Evolutionary conservation across 805 yeast genomes (phyloP), one percentile per base, ranked within the genome.

Genomic region (Kodamaea lidongshanica): DNA sequence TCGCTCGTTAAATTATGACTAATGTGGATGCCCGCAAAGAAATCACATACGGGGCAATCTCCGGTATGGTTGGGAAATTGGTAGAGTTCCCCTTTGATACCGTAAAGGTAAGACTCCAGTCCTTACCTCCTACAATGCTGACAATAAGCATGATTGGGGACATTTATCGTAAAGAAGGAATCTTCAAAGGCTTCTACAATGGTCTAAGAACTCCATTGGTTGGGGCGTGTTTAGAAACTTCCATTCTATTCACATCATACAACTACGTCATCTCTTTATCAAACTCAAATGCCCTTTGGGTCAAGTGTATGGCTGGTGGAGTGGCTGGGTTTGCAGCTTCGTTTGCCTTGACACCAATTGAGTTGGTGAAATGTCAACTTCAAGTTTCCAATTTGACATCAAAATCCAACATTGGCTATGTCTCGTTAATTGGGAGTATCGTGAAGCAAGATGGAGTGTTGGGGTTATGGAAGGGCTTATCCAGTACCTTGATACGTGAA

Each of bases 1-100:
- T n/a, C n/a, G n/a, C n/a, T n/a, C n/a, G n/a, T n/a, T n/a, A n/a
- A n/a, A n/a, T n/a, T n/a, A n/a, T n/a, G n/a, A n/a, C n/a, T n/a
- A n/a, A n/a, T n/a, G n/a, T 35, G 25, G 34, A 48, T 28, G 41
- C 56, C 11, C 34, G 38, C 16, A 60, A 58, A 34, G 78, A 73
- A 38, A 53, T 73, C 13, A 43, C 60, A 2, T 61, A 50, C 31
- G 78, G 78, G 8, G 74, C 77, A 3, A 43, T 71, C 1, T 73
- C 96, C 1, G 97, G 97, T 10, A 79, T 85, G 33, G 54, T 76
- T 4, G 96, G 95, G 2, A 89, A 88, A 51, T 44, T 81, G 17
- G 72, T 88, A 9, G 97, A 88, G 54, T 88, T 78, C 46, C 97
- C 97, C 0, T 86, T 88, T 42, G 97, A 88, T 47, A 89, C 96